Evolutionary conservation across 2,329 filamentous ascomycete genomes (phyloP).

Genomic region (Didymella sp.): DNA sequence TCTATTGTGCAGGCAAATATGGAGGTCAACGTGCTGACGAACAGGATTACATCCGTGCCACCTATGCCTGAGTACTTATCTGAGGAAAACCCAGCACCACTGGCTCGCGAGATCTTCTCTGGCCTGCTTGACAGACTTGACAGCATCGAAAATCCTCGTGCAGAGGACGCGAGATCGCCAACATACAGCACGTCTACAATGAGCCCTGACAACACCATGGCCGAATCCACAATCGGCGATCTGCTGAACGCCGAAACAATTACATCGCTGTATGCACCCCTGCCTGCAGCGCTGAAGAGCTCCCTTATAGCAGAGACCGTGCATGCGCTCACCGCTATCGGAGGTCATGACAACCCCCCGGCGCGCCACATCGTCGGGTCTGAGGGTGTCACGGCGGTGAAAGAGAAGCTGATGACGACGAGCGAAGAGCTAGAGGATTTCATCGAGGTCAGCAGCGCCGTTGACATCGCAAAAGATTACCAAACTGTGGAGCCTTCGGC

Average conservation of each 20-base stretch:
- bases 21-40: conserved; percentile 86
- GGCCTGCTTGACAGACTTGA: conserved; percentile 80
- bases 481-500: conserved; percentile 13
- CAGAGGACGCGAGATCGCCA: conserved; percentile 45
- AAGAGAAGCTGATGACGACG: conserved; percentile 95
- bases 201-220: conserved; percentile 36
- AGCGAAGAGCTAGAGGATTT: conserved; percentile 97
- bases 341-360: conserved; percentile 93
- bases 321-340: conserved; percentile 88
- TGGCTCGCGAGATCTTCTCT: conserved; percentile 81
- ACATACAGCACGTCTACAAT: conserved; percentile 36
- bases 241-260: conserved; percentile 58
- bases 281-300: conserved; percentile 71
- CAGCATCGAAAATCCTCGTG: conserved; percentile 55
- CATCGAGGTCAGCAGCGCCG: conserved; percentile 84
- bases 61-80: conserved; percentile 74
- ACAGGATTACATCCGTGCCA: conserved; percentile 84
- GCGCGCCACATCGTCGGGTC: conserved; percentile 91
- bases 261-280: conserved; percentile 74
- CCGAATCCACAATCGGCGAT: conserved; percentile 53
- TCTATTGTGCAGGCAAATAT: conserved; percentile 96
- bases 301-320: conserved; percentile 86
- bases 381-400: conserved; percentile 85
- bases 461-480: conserved; percentile 66
- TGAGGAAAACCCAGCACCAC: conserved; percentile 75